A percentile compares a stretch with the other conserved stretches of the same genome.
These are phyloP conservation scores for Jamesozyma lodderae DNA, from an alignment of 805 yeast genomes.

Conservation along the genomic window DNA sequence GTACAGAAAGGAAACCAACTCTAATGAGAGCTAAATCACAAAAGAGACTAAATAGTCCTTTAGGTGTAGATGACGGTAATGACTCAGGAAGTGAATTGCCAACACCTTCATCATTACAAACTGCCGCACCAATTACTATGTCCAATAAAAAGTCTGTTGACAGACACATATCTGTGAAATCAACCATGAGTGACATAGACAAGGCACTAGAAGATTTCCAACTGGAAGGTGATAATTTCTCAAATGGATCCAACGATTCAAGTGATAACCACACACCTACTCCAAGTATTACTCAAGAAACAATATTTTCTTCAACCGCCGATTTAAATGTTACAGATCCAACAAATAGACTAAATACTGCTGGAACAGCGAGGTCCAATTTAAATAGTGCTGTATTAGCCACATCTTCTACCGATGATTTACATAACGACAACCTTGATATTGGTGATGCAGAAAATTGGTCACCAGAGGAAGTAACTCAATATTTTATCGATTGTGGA, in stretches of 20 bases:
- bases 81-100: constrained; percentile 19
- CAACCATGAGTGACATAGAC: constrained; percentile 64
- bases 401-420: constrained; percentile 3
- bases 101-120: constrained; percentile 23
- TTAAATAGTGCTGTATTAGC: neutral
- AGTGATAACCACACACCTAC: neutral
- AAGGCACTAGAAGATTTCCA: constrained; percentile 59
- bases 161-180: constrained; percentile 36
- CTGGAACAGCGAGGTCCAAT: neutral
- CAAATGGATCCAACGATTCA: neutral
- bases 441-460: constrained; percentile 44
- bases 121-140: constrained; percentile 10
- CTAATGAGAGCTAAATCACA: constrained; percentile 48
- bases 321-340: constrained; percentile 11
- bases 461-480: constrained; percentile 81
- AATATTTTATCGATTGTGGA: constrained; percentile 63
- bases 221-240: constrained; percentile 17
- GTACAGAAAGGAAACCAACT: constrained; percentile 33
- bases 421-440: neutral
- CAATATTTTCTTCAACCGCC: constrained; percentile 13
- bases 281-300: constrained; percentile 13
- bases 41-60: constrained; percentile 37
- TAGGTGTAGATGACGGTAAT: constrained; percentile 4
- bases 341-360: neutral
- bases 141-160: constrained; percentile 6